Conservation (phyloP, 179 eudicot species). For the Dionaea muscipula region DNA sequence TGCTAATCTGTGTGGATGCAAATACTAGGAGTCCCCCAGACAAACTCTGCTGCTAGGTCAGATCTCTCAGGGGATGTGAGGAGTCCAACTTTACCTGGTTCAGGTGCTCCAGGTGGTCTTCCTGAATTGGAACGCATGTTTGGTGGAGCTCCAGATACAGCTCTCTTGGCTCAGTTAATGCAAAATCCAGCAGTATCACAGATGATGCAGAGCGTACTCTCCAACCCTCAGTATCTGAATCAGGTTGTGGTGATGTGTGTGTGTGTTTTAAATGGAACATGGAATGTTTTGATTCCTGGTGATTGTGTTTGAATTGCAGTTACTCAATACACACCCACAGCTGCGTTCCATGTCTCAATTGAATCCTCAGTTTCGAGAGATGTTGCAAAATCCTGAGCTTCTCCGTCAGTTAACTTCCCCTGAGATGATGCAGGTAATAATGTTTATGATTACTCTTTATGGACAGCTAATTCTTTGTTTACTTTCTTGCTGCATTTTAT, state of each 20-base stretch:
- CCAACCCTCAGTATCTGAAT: constrained; percentile 81
- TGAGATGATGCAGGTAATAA: constrained; percentile 48
- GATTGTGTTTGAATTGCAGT: constrained; percentile 8
- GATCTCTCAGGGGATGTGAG: constrained; percentile 51
- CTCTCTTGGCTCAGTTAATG: constrained; percentile 52
- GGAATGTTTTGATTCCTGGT: constrained; percentile 1
- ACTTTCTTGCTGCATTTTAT: neutral
- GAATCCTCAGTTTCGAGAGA: constrained; percentile 68
- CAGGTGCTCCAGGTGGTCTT: constrained; percentile 30
- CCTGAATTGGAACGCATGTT: constrained; percentile 53
- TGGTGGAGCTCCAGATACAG: constrained; percentile 47
- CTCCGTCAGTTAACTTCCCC: constrained; percentile 50
- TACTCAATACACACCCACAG: constrained; percentile 39
- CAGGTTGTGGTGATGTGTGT: constrained; percentile 33
- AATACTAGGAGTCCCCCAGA: constrained; percentile 41
- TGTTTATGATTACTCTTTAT: neutral
- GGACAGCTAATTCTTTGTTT: neutral
- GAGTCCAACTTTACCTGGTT: constrained; percentile 47
- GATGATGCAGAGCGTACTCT: constrained; percentile 82
- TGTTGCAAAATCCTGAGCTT: constrained; percentile 73
- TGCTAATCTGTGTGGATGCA: neutral
- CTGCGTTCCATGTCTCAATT: constrained; percentile 49
- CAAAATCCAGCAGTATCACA: constrained; percentile 83
- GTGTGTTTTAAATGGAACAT: neutral
- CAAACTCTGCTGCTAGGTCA: constrained; percentile 50